Evolutionary conservation across 2,329 filamentous ascomycete species (phyloP).

Genomic region (Cladosporium sp.): DNA sequence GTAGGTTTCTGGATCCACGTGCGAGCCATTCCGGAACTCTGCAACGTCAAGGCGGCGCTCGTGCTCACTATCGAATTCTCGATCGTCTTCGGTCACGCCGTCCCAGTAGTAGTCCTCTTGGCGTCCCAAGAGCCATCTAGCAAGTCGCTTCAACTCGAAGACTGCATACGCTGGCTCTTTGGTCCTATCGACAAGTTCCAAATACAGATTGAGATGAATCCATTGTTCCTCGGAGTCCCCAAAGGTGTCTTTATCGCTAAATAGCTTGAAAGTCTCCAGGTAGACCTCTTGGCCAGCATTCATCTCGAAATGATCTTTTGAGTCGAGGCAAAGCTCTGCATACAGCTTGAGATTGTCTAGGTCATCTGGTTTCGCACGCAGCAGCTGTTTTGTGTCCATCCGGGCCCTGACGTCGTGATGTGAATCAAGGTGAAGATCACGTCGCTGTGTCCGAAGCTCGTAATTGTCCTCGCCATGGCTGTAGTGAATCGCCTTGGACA

Average conservation of each 20-base stretch:
- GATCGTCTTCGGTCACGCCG: slow-evolving; percentile 51
- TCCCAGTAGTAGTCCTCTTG: slow-evolving; percentile 74
- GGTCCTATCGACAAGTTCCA: slow-evolving; percentile 67
- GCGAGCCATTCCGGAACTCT: slow-evolving; percentile 51
- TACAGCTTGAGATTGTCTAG: slow-evolving; percentile 49
- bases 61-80: slow-evolving; percentile 80
- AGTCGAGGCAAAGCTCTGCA: slow-evolving; percentile 45
- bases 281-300: slow-evolving; percentile 34
- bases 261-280: slow-evolving; percentile 47
- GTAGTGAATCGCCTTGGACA: slow-evolving; percentile 48
- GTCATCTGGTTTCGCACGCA: slow-evolving; percentile 49
- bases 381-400: slow-evolving; percentile 48
- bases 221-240: slow-evolving; percentile 51
- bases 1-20: slow-evolving; percentile 53
- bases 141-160: slow-evolving; percentile 61
- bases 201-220: slow-evolving; percentile 79
- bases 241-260: slow-evolving; percentile 26
- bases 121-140: slow-evolving; percentile 77
- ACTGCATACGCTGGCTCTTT: slow-evolving; percentile 62
- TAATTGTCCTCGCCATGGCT: slow-evolving; percentile 36
- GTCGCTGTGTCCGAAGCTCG: slow-evolving; percentile 48
- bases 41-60: slow-evolving; percentile 58
- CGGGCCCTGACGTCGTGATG: slow-evolving; percentile 42
- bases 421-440: slow-evolving; percentile 49
- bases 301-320: slow-evolving; percentile 22